These are phyloP conservation scores for Gossypium schwendimanii DNA, from an alignment of 441 rosid species.

Conservation along the genomic window DNA sequence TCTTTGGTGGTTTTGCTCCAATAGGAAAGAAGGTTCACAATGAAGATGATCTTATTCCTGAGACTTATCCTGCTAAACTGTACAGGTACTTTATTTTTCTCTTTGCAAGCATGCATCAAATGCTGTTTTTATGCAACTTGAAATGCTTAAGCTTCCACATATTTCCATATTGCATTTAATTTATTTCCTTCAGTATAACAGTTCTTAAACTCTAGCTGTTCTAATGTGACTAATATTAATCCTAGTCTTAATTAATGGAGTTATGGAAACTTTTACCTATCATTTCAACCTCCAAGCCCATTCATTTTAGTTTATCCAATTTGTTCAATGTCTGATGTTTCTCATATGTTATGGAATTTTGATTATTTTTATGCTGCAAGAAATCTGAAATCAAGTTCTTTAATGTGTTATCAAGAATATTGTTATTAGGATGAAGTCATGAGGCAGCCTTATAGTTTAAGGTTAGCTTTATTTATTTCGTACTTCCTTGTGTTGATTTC, in stretches of 20 bases:
- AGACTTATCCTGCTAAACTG: constrained; percentile 69
- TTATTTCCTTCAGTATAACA: background rate
- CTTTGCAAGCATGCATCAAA: background rate
- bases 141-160: constrained; percentile 1
- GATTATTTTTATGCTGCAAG: constrained; percentile 17
- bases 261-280: background rate
- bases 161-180: background rate
- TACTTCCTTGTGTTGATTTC: background rate
- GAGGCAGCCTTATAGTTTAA: background rate
- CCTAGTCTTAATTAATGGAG: background rate
- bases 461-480: background rate
- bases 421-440: background rate
- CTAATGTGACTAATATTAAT: background rate
- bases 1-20: constrained; percentile 98
- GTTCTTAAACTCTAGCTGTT: background rate
- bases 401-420: background rate
- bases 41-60: constrained; percentile 73
- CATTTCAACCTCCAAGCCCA: background rate
- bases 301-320: constrained; percentile 5
- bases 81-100: constrained; percentile 44
- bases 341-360: background rate
- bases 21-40: constrained; percentile 72
- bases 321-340: background rate
- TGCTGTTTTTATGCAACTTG: background rate
- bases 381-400: background rate